Conservation (phyloP, 805 yeast species). For the Metschnikowia colocasiae region DNA sequence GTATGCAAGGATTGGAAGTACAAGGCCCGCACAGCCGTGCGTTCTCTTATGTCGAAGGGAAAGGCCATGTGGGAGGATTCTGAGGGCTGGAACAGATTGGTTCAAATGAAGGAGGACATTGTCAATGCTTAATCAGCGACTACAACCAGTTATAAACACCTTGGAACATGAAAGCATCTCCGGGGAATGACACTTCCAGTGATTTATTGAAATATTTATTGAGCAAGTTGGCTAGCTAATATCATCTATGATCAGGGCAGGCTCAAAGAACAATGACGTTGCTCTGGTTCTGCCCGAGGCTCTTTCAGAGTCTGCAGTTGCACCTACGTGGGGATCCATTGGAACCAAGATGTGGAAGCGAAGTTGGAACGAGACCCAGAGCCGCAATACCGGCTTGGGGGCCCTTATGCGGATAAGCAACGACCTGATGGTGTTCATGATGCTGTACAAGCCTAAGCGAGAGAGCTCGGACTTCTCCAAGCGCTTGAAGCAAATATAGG, state of each 20-base stretch:
- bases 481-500: slow-evolving; percentile 15
- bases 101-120: slow-evolving; percentile 48
- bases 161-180: too few species aligned
- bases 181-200: neutral
- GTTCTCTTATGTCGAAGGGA: slow-evolving; percentile 77
- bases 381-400: slow-evolving; percentile 8
- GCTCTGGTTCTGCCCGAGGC: slow-evolving; percentile 14
- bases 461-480: slow-evolving; percentile 16
- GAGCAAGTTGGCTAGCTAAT: slow-evolving; percentile 4
- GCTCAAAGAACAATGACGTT: slow-evolving; percentile 15
- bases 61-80: slow-evolving; percentile 74
- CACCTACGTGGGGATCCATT: slow-evolving; percentile 5
- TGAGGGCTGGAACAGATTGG: slow-evolving; percentile 68
- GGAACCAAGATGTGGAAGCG: slow-evolving; percentile 13
- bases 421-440: slow-evolving; percentile 9
- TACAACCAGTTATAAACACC: too few species aligned
- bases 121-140: slow-evolving; percentile 3
- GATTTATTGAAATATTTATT: neutral
- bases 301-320: slow-evolving; percentile 8
- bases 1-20: slow-evolving; percentile 92
- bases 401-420: slow-evolving; percentile 5
- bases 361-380: slow-evolving; percentile 7
- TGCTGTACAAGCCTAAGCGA: slow-evolving; percentile 12
- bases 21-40: slow-evolving; percentile 68
- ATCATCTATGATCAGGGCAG: slow-evolving; percentile 16